A percentile compares a stretch with the other conserved stretches of the same genome.
These are phyloP conservation scores for Simplicillium sp. DNA, from an alignment of 2,329 filamentous ascomycete genomes.

Conservation along the genomic window DNA sequence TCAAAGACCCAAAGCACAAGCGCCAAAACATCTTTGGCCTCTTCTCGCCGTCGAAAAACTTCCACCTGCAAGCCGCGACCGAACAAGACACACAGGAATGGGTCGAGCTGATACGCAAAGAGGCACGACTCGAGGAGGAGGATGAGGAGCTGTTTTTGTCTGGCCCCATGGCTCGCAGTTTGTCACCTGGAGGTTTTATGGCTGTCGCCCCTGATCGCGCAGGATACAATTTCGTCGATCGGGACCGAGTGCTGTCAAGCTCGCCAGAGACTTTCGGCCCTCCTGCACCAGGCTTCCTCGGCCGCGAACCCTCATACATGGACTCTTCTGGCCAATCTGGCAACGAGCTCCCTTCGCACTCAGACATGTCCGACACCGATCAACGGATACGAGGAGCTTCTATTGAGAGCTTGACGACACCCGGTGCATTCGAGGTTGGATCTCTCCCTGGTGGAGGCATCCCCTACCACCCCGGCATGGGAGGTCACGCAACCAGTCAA, in stretches of 20 bases:
- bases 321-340: conserved; percentile 56
- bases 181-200: conserved; percentile 23
- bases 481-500: conserved; percentile 51
- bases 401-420: conserved; percentile 36
- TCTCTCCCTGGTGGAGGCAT: conserved; percentile 4
- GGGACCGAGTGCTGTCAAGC: conserved; percentile 41
- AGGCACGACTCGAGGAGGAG: conserved; percentile 79
- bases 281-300: conserved; percentile 22
- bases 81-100: conserved; percentile 73
- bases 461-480: conserved; percentile 8
- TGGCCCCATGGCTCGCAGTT: conserved; percentile 48
- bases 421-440: conserved; percentile 8
- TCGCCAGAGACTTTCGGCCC: conserved; percentile 47
- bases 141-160: conserved; percentile 74
- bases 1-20: conserved; percentile 83
- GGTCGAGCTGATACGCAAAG: conserved; percentile 70
- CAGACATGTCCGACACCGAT: conserved; percentile 74
- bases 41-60: conserved; percentile 86
- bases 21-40: conserved; percentile 83
- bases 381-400: conserved; percentile 39
- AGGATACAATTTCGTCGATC: conserved; percentile 16
- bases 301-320: conserved; percentile 48
- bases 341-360: conserved; percentile 67
- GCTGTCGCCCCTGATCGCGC: conserved; percentile 10
- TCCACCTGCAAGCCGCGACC: conserved; percentile 71